Conservation (phyloP, 225 moss, liverwort and hornwort species). For the Climacium dendroides region DNA sequence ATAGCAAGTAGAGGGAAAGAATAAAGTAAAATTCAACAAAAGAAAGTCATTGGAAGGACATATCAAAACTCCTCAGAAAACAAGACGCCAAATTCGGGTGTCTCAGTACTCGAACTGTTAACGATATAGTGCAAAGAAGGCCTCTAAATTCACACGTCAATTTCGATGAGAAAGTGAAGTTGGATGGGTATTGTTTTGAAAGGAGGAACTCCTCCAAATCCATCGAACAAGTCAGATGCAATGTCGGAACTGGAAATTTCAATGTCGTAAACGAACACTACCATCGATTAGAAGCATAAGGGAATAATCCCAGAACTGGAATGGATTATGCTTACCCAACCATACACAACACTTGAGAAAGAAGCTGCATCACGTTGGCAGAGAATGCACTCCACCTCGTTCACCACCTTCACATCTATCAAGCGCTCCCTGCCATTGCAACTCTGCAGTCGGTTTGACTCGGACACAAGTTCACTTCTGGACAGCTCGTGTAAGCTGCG, state of each 20-base stretch:
- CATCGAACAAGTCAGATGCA: neutral
- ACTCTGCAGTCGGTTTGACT: neutral
- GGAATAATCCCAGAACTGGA: neutral
- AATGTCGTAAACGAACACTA: neutral
- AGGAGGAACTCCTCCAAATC: neutral
- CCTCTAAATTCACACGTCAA: neutral
- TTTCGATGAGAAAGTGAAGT: neutral
- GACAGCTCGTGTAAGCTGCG: constrained; percentile 9
- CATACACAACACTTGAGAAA: constrained; percentile 14
- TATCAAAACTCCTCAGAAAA: neutral
- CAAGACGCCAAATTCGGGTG: no score
- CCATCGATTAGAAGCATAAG: no score
- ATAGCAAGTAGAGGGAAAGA: no score
- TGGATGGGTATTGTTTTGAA: no score
- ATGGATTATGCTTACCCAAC: neutral
- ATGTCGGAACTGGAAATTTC: neutral
- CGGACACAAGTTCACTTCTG: neutral
- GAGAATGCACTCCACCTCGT: constrained; percentile 5
- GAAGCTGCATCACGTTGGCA: constrained; percentile 14
- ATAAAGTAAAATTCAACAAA: neutral
- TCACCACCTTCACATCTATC: neutral
- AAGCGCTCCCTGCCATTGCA: neutral
- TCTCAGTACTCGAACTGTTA: neutral
- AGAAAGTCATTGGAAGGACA: neutral
- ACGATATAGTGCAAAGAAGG: no score